Conservation (phyloP, 106 monocot species). For the Ottelia alismoides region DNA sequence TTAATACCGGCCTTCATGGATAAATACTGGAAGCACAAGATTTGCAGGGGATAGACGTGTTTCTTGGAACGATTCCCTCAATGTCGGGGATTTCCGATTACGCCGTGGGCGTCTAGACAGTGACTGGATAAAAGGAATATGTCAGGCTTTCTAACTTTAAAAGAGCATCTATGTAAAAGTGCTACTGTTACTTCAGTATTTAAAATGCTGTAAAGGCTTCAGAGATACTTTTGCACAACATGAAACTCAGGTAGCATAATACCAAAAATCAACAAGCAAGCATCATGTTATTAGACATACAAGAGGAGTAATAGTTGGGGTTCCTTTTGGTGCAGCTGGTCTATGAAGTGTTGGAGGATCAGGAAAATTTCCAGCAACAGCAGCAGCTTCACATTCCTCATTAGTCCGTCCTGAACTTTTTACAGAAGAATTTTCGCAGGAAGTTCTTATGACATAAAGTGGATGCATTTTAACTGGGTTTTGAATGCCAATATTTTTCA, state of each 20-base stretch:
- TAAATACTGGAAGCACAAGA: conserved; percentile 91
- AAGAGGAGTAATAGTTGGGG: conserved; percentile 51
- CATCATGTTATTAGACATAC: no score
- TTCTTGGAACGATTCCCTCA: conserved; percentile 86
- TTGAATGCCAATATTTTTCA: conserved; percentile 2
- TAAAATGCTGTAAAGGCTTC: no score
- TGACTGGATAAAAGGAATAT: conserved; percentile 23
- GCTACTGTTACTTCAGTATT: no score
- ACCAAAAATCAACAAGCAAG: no score
- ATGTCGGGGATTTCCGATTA: conserved; percentile 57
- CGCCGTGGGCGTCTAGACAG: conserved; percentile 77
- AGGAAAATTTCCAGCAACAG: conserved; percentile 82
- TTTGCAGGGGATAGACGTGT: conserved; percentile 65
- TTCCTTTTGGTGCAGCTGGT: conserved; percentile 57
- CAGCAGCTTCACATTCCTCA: conserved; percentile 92
- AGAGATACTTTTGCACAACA: no score
- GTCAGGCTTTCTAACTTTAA: no score
- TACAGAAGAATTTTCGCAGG: conserved; percentile 19
- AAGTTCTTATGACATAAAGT: conserved; percentile 23
- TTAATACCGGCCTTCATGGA: conserved; percentile 72
- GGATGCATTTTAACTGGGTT: not conserved
- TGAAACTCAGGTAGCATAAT: no score
- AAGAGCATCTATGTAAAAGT: no score
- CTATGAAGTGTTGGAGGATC: conserved; percentile 39
- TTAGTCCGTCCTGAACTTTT: conserved; percentile 39